Base-by-base conservation (phyloP, 345 rosid genomes). In the Acer negundo region DNA sequence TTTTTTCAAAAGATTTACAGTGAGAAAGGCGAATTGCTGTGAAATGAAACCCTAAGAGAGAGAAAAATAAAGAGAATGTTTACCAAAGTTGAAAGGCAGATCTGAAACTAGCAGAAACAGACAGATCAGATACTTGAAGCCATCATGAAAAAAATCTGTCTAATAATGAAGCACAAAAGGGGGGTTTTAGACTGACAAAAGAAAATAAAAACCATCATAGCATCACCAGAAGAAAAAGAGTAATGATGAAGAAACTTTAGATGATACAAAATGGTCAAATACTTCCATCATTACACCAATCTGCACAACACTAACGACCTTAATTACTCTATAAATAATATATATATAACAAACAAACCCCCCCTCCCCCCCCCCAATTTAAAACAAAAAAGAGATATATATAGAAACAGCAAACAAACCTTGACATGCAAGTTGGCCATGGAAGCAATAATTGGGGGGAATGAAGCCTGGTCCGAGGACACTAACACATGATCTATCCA, bases 401-500 rank as follows among this genome's bases (percentile, higher is more conserved):
- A 35, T 35, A 35, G 38, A 35, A 35, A 35, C 38, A 51, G 72
- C 75, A 67, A 70, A 17, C 84, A 85, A 85, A 84, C 89, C 85
- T 80, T 79, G n/a, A 65, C 78, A 24, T 49, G 79, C 77, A 79
- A 23, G 38, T 58, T 35, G 10, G 22, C 74, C 28, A 66, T 76
- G 86, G 87, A 84, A 89, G 89, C 88, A 82, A 79, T 65, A 84
- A 87, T 91, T 93, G 94, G 92, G 96, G 94, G 96, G 97, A 90
- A 93, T 91, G 96, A 93, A 93, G 97, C 97, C 97, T 93, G 97
- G 97, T 93, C 97, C 97, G 96, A 93, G 87, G 89, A 87, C 93
- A 17, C 97, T 81, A 74, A 65, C 75, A 70, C 12, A 80, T 38
- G 67, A 61, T 74, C 74, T 62, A 74, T 53, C 66, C 65, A 17